Conservation (phyloP, 768 basidiomycete species). For the Tricholoma furcatifolium region DNA sequence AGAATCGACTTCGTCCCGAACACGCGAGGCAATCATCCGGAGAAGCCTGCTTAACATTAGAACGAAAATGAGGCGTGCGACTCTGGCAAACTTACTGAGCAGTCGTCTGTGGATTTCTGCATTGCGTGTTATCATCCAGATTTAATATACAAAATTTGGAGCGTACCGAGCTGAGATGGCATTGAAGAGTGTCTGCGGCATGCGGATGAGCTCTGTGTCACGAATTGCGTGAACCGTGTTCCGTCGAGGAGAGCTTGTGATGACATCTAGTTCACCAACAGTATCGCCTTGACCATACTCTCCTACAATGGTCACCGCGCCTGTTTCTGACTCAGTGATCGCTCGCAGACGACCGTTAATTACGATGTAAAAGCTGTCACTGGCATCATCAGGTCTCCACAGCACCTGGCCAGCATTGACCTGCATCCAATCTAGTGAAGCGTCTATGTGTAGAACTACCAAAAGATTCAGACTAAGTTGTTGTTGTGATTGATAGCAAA, state of each 20-base stretch:
- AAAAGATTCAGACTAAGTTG: neutral
- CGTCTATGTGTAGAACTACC: slow-evolving; percentile 92
- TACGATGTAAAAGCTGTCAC: slow-evolving; percentile 97
- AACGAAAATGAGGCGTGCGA: neutral
- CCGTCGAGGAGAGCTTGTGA: slow-evolving; percentile 82
- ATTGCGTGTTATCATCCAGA: neutral
- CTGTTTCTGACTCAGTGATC: slow-evolving; percentile 75
- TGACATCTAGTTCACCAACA: slow-evolving; percentile 96
- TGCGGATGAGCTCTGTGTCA: slow-evolving; percentile 93
- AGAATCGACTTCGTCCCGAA: slow-evolving; percentile 78
- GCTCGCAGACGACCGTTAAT: slow-evolving; percentile 95
- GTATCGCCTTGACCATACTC: slow-evolving; percentile 98
- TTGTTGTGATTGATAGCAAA: neutral
- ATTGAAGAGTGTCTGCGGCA: slow-evolving; percentile 97
- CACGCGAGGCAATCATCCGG: slow-evolving; percentile 89
- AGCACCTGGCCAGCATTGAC: slow-evolving; percentile 93
- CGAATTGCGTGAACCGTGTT: slow-evolving; percentile 97
- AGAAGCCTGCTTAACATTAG: slow-evolving; percentile 49
- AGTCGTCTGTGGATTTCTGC: slow-evolving; percentile 80
- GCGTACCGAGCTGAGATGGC: slow-evolving; percentile 85
- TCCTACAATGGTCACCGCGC: slow-evolving; percentile 76
- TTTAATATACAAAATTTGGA: neutral
- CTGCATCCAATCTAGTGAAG: slow-evolving; percentile 98
- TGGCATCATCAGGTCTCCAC: slow-evolving; percentile 87
- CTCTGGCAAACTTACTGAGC: slow-evolving; percentile 61